phyloP scores from a whole-genome alignment of 2,329 filamentous ascomycete genomes.

The Tolypocladium tundrense region DNA sequence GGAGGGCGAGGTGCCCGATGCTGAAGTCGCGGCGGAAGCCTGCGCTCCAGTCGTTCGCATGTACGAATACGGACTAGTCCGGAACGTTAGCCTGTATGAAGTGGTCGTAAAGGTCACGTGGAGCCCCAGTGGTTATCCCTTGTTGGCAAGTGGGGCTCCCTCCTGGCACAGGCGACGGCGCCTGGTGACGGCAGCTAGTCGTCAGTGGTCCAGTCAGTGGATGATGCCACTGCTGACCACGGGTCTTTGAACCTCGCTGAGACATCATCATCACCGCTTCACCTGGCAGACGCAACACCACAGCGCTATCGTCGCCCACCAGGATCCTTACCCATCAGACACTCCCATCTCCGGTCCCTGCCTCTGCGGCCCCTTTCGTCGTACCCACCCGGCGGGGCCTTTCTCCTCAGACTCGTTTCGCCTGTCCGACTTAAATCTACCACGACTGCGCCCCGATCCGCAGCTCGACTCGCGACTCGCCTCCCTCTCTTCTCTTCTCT shows the following conservation, averaged over 20 bases:
- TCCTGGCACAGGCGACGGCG: neutral
- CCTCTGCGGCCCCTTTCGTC: neutral
- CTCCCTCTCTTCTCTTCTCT: too few relatives aligned
- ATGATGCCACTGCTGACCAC: neutral
- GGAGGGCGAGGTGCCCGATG: neutral
- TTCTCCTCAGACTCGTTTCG: neutral
- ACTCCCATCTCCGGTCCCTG: neutral
- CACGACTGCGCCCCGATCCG: neutral
- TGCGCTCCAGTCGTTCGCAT: neutral
- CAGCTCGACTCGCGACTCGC: neutral
- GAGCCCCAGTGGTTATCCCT: too few relatives aligned
- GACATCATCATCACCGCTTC: neutral
- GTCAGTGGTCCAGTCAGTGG: neutral
- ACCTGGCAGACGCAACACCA: neutral
- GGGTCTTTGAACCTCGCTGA: too few relatives aligned
- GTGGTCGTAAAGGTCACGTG: neutral
- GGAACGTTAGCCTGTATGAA: too few relatives aligned
- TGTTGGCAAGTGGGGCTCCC: too few relatives aligned
- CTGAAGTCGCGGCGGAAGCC: neutral
- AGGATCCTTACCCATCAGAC: too few relatives aligned
- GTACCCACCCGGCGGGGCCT: neutral
- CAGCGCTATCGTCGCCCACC: neutral
- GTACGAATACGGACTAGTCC: too few relatives aligned
- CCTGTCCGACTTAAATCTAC: neutral
- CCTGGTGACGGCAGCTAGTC: neutral